Conservation (phyloP, 768 basidiomycete species). For the Boletus sp. region DNA sequence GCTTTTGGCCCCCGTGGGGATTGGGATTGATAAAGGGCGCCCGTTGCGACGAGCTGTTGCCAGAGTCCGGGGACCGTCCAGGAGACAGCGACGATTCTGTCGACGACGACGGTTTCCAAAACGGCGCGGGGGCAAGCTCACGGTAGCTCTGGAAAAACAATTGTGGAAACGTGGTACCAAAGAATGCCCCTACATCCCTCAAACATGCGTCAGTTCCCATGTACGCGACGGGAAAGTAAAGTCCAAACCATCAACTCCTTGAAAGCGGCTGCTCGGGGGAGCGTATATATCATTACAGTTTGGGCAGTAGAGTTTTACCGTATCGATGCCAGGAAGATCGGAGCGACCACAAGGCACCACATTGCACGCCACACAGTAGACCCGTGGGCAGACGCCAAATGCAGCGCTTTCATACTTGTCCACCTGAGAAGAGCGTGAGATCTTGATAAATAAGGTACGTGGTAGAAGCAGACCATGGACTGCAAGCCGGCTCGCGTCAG, state of each 20-base stretch:
- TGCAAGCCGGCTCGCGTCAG: conserved; percentile 91
- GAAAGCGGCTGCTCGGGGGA: conserved; percentile 93
- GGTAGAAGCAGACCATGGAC: conserved; percentile 69
- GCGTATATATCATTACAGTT: conserved; percentile 97
- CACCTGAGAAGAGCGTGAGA: conserved; percentile 49
- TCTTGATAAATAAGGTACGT: conserved; percentile 14
- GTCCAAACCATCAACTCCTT: conserved; percentile 84
- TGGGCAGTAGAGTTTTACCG: conserved; percentile 96
- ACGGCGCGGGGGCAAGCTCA: conserved; percentile 91
- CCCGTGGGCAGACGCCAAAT: conserved; percentile 94
- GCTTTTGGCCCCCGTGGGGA: conserved; percentile 85
- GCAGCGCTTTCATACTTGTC: conserved; percentile 93
- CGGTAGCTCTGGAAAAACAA: conserved; percentile 98
- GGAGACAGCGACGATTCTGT: conserved; percentile 52
- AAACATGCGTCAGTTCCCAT: conserved; percentile 14
- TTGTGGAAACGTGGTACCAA: conserved; percentile 98
- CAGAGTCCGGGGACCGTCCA: conserved; percentile 53
- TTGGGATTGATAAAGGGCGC: conserved; percentile 84
- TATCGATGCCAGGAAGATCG: conserved; percentile 94
- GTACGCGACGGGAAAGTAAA: conserved; percentile 6
- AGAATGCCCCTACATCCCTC: conserved; percentile 80
- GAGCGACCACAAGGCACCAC: conserved; percentile 95
- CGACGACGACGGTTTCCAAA: conserved; percentile 72
- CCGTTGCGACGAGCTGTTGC: conserved; percentile 46
- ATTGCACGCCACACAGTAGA: conserved; percentile 85